phyloP scores from a whole-genome alignment of 2,329 filamentous ascomycete genomes.

The Fusarium nelsonii region DNA sequence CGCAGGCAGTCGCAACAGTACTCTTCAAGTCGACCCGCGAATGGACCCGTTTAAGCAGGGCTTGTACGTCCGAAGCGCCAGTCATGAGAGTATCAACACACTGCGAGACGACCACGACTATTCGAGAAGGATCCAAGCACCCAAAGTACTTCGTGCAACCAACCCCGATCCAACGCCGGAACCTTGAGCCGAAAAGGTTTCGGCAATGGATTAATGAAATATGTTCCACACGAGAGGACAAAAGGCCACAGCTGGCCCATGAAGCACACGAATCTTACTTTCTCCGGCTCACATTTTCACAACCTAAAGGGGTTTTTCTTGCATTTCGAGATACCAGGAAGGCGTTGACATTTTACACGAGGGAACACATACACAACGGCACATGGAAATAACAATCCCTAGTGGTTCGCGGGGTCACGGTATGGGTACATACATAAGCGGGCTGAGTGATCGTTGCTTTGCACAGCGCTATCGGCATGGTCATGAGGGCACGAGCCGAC shows the following conservation, averaged over 20 bases:
- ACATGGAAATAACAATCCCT: conserved; percentile 29
- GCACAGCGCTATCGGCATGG: conserved; percentile 38
- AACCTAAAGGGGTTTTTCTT: conserved; percentile 44
- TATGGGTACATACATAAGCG: conserved; percentile 41
- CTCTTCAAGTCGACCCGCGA: conserved; percentile 70
- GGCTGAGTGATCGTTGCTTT: conserved; percentile 23
- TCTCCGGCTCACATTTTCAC: conserved; percentile 43
- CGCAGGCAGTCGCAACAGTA: conserved; percentile 64
- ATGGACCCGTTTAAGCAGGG: conserved; percentile 71
- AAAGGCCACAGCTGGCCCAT: conserved; percentile 47
- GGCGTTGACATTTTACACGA: conserved; percentile 52
- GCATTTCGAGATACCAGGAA: conserved; percentile 57
- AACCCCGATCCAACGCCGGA: conserved; percentile 67
- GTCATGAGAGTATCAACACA: conserved; percentile 73
- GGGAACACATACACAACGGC: conserved; percentile 41
- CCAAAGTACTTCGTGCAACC: conserved; percentile 70
- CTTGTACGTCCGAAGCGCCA: conserved; percentile 69
- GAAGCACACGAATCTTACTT: conserved; percentile 52
- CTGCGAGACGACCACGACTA: conserved; percentile 75
- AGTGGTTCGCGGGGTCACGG: conserved; percentile 30
- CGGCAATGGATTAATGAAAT: conserved; percentile 29
- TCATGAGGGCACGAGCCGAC: conserved; percentile 38
- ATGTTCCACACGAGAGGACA: conserved; percentile 35
- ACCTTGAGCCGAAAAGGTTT: conserved; percentile 7
- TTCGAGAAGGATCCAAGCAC: conserved; percentile 68